Evolutionary conservation across 2,329 filamentous ascomycete genomes (phyloP).

Genomic region (Remersonia thermophila): DNA sequence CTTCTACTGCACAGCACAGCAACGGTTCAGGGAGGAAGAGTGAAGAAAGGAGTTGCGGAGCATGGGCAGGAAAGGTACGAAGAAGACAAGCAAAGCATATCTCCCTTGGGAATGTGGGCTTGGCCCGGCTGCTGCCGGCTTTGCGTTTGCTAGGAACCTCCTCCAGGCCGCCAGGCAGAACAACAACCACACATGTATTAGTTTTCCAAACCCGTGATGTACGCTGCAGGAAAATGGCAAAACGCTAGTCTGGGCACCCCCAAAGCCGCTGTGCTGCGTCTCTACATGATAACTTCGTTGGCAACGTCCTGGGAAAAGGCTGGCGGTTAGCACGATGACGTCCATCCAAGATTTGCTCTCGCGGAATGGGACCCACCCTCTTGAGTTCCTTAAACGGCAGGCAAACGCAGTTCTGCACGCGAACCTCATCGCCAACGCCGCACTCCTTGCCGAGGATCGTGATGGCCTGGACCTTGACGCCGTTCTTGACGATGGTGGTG

Average conservation of each 20-base stretch:
- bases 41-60: too few species aligned
- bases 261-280: too few species aligned
- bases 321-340: background rate
- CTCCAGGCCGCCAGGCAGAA: too few species aligned
- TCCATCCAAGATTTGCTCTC: background rate
- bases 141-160: too few species aligned
- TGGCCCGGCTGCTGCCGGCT: too few species aligned
- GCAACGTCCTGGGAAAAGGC: slow-evolving; percentile 52
- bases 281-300: slow-evolving; percentile 82
- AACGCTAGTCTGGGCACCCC: too few species aligned
- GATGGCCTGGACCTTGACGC: slow-evolving; percentile 96
- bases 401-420: slow-evolving; percentile 96
- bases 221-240: background rate
- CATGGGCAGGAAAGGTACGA: too few species aligned
- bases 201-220: background rate
- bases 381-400: slow-evolving; percentile 97
- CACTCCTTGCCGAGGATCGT: slow-evolving; percentile 97
- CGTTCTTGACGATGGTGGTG: slow-evolving; percentile 93
- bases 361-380: slow-evolving; percentile 49
- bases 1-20: too few species aligned
- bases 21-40: too few species aligned
- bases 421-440: slow-evolving; percentile 80
- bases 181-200: slow-evolving; percentile 33
- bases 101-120: too few species aligned
- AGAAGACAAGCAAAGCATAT: too few species aligned